phyloP scores from a whole-genome alignment of 768 basidiomycete species.

The Suillus subaureus region DNA sequence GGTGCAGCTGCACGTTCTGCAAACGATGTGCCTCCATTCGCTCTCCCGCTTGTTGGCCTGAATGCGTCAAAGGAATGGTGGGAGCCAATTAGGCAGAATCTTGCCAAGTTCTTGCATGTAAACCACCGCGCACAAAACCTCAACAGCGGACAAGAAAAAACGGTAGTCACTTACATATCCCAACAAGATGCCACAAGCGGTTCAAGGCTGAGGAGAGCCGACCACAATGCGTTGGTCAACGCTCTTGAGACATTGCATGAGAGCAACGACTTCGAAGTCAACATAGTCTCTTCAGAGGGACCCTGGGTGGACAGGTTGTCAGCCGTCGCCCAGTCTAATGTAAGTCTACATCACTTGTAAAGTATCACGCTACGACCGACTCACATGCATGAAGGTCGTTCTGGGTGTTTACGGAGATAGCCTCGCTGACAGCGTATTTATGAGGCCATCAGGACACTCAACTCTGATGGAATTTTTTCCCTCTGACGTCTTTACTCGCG shows the following conservation, averaged over 20 bases:
- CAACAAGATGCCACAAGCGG: constrained; percentile 56
- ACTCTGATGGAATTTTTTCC: constrained; percentile 82
- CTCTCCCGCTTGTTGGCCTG: constrained; percentile 46
- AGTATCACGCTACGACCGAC: constrained; percentile 5
- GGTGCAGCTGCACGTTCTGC: constrained; percentile 54
- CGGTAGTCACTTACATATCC: constrained; percentile 68
- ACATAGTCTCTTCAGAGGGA: constrained; percentile 53
- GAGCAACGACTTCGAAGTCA: constrained; percentile 54
- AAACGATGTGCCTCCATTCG: constrained; percentile 30
- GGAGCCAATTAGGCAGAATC: constrained; percentile 52
- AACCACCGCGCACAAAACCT: constrained; percentile 22
- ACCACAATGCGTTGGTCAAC: constrained; percentile 64
- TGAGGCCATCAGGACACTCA: constrained; percentile 59
- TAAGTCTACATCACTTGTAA: constrained; percentile 35
- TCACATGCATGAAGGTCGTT: constrained; percentile 46
- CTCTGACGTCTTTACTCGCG: constrained; percentile 61
- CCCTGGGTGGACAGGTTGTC: constrained; percentile 65
- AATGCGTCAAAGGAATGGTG: constrained; percentile 63
- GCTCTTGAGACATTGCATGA: constrained; percentile 55
- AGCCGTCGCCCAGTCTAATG: constrained; percentile 68
- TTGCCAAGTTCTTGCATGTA: constrained; percentile 46
- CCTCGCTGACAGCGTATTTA: constrained; percentile 70
- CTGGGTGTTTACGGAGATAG: constrained; percentile 62
- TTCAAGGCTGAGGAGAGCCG: constrained; percentile 50
- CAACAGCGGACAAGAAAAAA: constrained; percentile 33